phyloP scores from a whole-genome alignment of 495 filamentous ascomycete genomes.

The Massariosphaeria phaeospora region DNA sequence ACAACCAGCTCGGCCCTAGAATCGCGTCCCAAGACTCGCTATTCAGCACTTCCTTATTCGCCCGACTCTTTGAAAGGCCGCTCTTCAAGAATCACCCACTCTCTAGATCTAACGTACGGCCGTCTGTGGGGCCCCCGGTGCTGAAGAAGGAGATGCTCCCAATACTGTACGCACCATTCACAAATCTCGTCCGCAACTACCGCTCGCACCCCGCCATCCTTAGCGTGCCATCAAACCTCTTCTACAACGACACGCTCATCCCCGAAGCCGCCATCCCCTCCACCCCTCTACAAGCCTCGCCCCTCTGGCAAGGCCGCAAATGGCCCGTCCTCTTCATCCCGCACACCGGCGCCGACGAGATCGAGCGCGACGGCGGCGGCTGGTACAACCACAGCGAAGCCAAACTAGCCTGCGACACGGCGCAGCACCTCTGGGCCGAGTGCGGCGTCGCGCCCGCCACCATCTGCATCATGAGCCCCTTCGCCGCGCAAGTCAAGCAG shows the following conservation, averaged over 20 bases:
- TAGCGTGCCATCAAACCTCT: conserved; percentile 49
- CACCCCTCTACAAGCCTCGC: conserved; percentile 41
- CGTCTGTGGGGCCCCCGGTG: conserved; percentile 18
- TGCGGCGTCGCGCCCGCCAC: conserved; percentile 42
- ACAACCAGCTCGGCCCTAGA: conserved; percentile 51
- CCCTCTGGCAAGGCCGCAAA: conserved; percentile 45
- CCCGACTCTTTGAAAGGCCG: conserved; percentile 46
- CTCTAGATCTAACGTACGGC: conserved; percentile 34
- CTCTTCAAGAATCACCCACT: conserved; percentile 50
- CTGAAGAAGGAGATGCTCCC: conserved; percentile 35
- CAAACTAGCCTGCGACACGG: conserved; percentile 44
- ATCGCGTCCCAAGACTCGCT: conserved; percentile 42
- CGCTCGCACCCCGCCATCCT: conserved; percentile 56
- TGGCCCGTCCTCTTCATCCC: conserved; percentile 51
- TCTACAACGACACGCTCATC: conserved; percentile 52
- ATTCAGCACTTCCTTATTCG: conserved; percentile 49
- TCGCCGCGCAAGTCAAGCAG: conserved; percentile 49
- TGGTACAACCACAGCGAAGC: conserved; percentile 53
- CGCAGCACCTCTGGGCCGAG: conserved; percentile 38
- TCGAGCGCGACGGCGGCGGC: conserved; percentile 49
- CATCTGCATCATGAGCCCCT: conserved; percentile 54
- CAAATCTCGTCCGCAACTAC: conserved; percentile 56
- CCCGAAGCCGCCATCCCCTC: conserved; percentile 43
- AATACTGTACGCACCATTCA: conserved; percentile 48
- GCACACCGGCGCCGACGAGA: conserved; percentile 46